These are phyloP conservation scores for Microcyclospora pomicola DNA, from an alignment of 2,329 filamentous ascomycete genomes.

Conservation along the genomic window DNA sequence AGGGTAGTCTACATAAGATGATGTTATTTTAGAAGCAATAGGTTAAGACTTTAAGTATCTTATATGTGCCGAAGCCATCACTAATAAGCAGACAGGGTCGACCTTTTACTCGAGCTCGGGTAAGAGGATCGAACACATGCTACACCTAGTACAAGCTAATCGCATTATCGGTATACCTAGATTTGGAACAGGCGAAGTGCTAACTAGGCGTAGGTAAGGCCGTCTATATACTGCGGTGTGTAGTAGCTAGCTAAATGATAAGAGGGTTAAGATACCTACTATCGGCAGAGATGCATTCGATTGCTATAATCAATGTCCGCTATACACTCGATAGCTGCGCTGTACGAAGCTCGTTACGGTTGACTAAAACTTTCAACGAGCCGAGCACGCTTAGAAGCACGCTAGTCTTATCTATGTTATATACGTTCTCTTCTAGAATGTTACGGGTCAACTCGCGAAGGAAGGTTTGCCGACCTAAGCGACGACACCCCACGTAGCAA, in stretches of 20 bases:
- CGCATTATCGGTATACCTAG: slow-evolving; percentile 18
- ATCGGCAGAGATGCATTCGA: slow-evolving; percentile 16
- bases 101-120: too few species aligned
- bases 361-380: slow-evolving; percentile 21
- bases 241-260: slow-evolving; percentile 18
- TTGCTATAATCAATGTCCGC: slow-evolving; percentile 15
- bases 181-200: slow-evolving; percentile 3
- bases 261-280: slow-evolving; percentile 15
- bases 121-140: too few species aligned
- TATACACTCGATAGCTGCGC: slow-evolving; percentile 15
- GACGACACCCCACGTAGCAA: too few species aligned
- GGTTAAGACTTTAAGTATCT: too few species aligned
- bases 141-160: too few species aligned
- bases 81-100: slow-evolving; percentile 24
- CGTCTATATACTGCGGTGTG: slow-evolving; percentile 17
- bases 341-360: slow-evolving; percentile 13
- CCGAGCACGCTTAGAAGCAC: slow-evolving; percentile 18
- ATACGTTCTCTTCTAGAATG: too few species aligned
- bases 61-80: too few species aligned
- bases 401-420: too few species aligned
- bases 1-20: too few species aligned
- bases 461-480: too few species aligned
- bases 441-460: too few species aligned
- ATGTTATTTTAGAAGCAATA: too few species aligned
- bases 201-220: slow-evolving; percentile 16